Percentiles rank a stretch among this genome's conserved stretches.
Evolutionary conservation across 495 filamentous ascomycete genomes (phyloP).

Genomic region (Talaromyces ruber): DNA sequence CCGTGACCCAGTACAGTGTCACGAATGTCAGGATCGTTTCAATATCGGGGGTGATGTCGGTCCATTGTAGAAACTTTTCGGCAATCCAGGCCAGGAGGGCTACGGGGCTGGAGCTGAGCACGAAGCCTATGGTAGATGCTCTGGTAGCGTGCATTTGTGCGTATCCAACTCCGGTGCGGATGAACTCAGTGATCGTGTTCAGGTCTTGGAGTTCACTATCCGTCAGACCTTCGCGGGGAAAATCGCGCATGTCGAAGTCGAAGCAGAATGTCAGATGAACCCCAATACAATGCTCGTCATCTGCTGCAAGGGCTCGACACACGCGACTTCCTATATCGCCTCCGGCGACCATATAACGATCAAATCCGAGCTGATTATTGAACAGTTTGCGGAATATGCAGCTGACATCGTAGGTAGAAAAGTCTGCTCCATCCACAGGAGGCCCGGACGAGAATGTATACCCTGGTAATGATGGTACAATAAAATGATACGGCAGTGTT

Average conservation of each 20-base stretch:
- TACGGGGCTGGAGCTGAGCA: constrained; percentile 41
- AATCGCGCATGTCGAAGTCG: background rate
- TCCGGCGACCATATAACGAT: constrained; percentile 43
- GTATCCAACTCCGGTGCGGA: constrained; percentile 23
- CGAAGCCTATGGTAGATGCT: constrained; percentile 44
- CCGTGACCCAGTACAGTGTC: constrained; percentile 51
- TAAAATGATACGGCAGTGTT: constrained; percentile 45
- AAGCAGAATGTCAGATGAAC: constrained; percentile 2
- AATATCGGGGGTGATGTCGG: constrained; percentile 29
- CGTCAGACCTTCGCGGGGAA: constrained; percentile 11
- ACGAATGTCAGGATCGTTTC: constrained; percentile 41
- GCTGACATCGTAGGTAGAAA: constrained; percentile 17
- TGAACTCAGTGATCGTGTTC: constrained; percentile 24
- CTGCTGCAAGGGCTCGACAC: constrained; percentile 20
- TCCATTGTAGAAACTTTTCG: constrained; percentile 53
- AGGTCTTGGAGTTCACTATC: constrained; percentile 26
- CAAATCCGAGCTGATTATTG: constrained; percentile 43
- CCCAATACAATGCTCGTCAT: constrained; percentile 14
- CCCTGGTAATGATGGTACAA: constrained; percentile 48
- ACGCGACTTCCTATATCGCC: constrained; percentile 47
- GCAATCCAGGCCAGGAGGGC: constrained; percentile 53
- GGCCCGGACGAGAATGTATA: constrained; percentile 39
- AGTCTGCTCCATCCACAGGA: constrained; percentile 29
- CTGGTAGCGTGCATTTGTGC: constrained; percentile 42
- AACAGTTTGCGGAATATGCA: constrained; percentile 34